A percentile compares a stretch with the other conserved stretches of the same genome.
Evolutionary conservation across 2,329 filamentous ascomycete genomes (phyloP).

Genomic region (Colletotrichum cordylinicola): DNA sequence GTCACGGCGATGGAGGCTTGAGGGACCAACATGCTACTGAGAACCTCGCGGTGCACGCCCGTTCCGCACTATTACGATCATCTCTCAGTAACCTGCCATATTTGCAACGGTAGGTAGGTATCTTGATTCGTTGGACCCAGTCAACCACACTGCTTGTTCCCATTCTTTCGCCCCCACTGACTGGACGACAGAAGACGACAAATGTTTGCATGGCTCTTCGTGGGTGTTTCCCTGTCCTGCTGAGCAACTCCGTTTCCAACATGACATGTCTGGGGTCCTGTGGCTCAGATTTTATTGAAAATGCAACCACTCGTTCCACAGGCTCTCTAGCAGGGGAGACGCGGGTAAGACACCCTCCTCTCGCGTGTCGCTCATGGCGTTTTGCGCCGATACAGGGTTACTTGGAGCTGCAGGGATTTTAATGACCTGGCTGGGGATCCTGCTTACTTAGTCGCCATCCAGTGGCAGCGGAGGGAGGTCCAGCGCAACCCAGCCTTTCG

Average conservation of each 20-base stretch:
- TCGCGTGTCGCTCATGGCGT: constrained; percentile 2
- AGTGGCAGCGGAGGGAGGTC: background rate
- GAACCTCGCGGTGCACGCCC: background rate
- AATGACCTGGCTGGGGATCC: constrained; percentile 11
- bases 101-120: background rate
- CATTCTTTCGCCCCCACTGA: background rate
- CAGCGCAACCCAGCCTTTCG: background rate
- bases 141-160: background rate
- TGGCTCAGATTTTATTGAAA: constrained; percentile 1
- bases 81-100: background rate
- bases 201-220: background rate
- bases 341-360: constrained; percentile 10
- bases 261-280: background rate
- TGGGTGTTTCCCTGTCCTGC: background rate
- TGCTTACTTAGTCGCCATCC: background rate
- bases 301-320: constrained; percentile 7
- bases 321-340: constrained; percentile 10
- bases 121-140: background rate
- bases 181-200: background rate
- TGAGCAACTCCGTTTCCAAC: constrained; percentile 10
- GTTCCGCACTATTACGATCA: background rate
- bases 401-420: constrained; percentile 12
- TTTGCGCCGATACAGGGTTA: constrained; percentile 1
- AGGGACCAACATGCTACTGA: too few relatives aligned
- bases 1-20: background rate